Base-by-base conservation (phyloP, 805 yeast genomes). In the Candida peoriensis region DNA sequence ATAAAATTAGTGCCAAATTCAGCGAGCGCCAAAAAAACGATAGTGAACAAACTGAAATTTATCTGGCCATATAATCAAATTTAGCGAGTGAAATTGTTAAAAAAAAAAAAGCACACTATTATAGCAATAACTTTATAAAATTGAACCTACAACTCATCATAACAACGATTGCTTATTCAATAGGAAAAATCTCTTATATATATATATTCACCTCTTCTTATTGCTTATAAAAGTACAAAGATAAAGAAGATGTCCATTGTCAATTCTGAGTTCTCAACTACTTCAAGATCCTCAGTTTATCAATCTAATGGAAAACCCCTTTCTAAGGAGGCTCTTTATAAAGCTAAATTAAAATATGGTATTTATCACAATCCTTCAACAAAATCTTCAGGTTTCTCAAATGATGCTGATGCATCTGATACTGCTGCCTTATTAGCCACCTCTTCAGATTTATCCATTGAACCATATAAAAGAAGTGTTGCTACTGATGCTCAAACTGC, bases 391-490 rank as follows among this genome's bases (percentile, higher is more conserved):
- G 89, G 90, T n/a, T 82, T 81, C 20, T 69, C 74, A 41, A 69
- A 78, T 39, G 68, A 74, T 27, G 48, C 55, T 8, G 37, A 42
- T 16, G 85, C 88, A 20, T 72, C 85, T 12, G 87, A 79, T 52
- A 74, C 82, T 6, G 90, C 94, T 32, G 93, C 93, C 1, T 62
- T 81, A 35, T 64, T 81, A 42, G 94, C 93, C 2, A 74, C 84
- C 6, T 72, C 78, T 10, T 61, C 82, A 3, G 83, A 78, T 55
- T 65, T 78, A 29, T 68, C 77, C 3, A 74, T 81, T 24, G 73
- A 71, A 42, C 77, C 86, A 11, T 82, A 81, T 55, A 79, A 76
- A 55, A 63, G 89, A 36, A 61, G 59, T 23, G 55, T 70, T 11
- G 71, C 78, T 13, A 67, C 79, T 7, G 85, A 76, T 34, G 85